Evolutionary conservation across 2,329 filamentous ascomycete species (phyloP), one percentile per base, ranked within the genome.

Genomic region (Diaporthe sp.): DNA sequence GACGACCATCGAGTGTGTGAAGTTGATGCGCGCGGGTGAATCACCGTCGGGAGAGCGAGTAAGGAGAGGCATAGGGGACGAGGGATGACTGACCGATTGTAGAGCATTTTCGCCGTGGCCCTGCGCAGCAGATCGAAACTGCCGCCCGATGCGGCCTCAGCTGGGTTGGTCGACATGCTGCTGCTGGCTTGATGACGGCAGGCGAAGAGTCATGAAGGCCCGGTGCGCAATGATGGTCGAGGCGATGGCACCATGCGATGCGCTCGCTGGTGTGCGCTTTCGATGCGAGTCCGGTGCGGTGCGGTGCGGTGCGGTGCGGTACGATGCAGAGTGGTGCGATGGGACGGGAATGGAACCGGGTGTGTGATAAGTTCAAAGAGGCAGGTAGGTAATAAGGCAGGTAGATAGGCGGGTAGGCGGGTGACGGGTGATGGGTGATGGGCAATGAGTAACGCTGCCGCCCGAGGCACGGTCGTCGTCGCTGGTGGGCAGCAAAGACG

Each of bases 81-180:
- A 77, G 58, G 68, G 73, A 74, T 47, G 74, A 87, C 89, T 82
- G 87, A 91, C 89, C 85, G 91, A 40, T 72, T 72, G 83, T 89
- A 91, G 85, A 88, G 88, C 87, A 91, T 89, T 78, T 87, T 88
- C 80, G 91, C 89, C n/a, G 90, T 92, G 76, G 90, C 90, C 81
- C 89, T 86, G 80, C 88, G 86, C 77, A 92, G 82, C 78, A 92
- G 84, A 82, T 92, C 90, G 78, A 88, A 90, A 77, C 87, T 85
- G 80, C 87, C 86, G 79, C 83, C 84, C 74, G 82, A 80, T 81
- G 81, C 72, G 81, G 80, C 78, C 81, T 82, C 80, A 54, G 66
- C 45, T 54, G 47, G 66, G 61, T 89, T 87, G 83, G 86, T 86
- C 80, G 88, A 85, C 89, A 91, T 90, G 45, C 35, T 72, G 33